Base-by-base conservation (phyloP, 805 yeast genomes). In the Candida piceae region DNA sequence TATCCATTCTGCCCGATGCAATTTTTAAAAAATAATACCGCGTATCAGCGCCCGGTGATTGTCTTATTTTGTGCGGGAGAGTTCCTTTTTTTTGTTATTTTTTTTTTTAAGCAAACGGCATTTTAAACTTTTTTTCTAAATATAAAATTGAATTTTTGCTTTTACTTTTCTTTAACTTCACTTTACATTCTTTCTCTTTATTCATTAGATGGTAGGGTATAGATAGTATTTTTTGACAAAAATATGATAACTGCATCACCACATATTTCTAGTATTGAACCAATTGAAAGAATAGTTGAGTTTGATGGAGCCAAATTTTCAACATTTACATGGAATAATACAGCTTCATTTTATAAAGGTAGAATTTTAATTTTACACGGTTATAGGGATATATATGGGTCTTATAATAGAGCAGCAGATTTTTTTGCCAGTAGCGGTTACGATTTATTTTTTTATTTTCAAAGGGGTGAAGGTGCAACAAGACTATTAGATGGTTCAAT, bases 401-500 rank as follows among this genome's bases (percentile, higher is more conserved):
- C 74, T 1, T 80, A 78, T 50, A 57, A 64, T 24, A 71, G 74
- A 35, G 49, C 73, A 20, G 71, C 74, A 52, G 88, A 84, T 48
- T 60, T 64, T 4, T 53, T 82, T 38, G 61, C 72, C 2, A 50
- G 52, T 16, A 40, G 46, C 10, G 89, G 90, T 0, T 80, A 71
- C 53, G 88, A 83, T 48, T 65, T 73, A 0, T 81, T 78, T 53
- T 73, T 74, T 51, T 84, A 74, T 56, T 87, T 79, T 55, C 90
- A 83, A 57, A 66, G 89, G 52, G 94, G 93, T 1, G 75, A 86
- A 7, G 89, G 89, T 3, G 69, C 63, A 35, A 81, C 89, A 0
- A 69, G 78, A 1, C 69, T 72, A 1, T 31, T 33, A 8, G 77
- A 76, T 18, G 66, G 69, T 22, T 52, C 60, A 6, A 63, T 67